Conservation (phyloP, 176 grass and related monocot genomes). For the Musa acuminata region DNA sequence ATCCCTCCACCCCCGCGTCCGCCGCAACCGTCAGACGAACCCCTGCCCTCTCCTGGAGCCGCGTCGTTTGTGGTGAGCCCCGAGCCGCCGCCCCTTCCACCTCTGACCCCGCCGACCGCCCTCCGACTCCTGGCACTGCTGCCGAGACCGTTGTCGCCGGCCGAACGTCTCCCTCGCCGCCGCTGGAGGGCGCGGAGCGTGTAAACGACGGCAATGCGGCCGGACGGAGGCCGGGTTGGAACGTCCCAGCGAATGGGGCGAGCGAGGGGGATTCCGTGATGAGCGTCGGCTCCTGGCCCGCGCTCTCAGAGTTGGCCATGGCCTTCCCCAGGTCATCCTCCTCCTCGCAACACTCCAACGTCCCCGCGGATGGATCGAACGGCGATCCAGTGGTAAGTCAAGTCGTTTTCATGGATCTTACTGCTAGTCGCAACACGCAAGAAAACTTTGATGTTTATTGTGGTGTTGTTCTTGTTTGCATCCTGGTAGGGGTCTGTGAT, state of each 20-base stretch:
- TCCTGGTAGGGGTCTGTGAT: neutral
- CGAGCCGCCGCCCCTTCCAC: neutral
- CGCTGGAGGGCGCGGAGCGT: neutral
- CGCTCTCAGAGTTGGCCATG: neutral
- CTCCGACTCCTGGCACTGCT: neutral
- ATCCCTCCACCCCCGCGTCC: neutral
- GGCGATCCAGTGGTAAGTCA: neutral
- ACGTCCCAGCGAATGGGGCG: neutral
- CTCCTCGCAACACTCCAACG: neutral
- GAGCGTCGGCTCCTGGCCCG: neutral
- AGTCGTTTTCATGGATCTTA: neutral
- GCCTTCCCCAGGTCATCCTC: neutral
- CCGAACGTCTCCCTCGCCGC: neutral
- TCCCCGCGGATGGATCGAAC: neutral
- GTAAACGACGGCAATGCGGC: conserved; percentile 1
- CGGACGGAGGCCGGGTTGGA: neutral
- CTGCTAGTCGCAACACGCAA: too few species aligned
- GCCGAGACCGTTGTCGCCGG: neutral
- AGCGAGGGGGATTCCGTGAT: neutral
- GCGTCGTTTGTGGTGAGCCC: neutral
- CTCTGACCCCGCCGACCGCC: neutral
- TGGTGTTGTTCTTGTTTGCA: neutral
- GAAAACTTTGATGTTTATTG: too few species aligned
- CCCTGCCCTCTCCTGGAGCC: neutral
- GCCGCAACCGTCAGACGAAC: neutral